Base-by-base conservation (phyloP, 2,329 filamentous ascomycete species). In the Clonostachys rhizophaga region DNA sequence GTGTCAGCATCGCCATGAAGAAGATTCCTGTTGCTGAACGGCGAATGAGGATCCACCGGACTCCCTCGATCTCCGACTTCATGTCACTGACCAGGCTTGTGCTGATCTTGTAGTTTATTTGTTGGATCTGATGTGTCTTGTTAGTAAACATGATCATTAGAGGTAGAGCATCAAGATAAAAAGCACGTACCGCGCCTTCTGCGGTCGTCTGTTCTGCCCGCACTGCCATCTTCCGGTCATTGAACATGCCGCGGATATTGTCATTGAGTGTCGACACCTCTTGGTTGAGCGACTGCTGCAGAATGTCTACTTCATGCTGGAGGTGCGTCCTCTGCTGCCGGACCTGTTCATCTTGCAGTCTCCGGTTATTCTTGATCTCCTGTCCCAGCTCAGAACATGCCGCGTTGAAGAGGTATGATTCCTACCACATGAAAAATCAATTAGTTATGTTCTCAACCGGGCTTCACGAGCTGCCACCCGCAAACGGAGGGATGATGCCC, bases 31-130 rank as follows among this genome's bases (percentile, higher is more conserved):
- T 63, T 30, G 82, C 81, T 18, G 81, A 81, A 45, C 82, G 72
- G 47, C 80, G 71, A 51, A 84, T 89, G 53, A 85, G 68, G 39
- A 96, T 84, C 94, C 94, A 97, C 50, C 94, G 78, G 43, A 99
- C 72, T 2, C 86, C 87, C 65, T 99, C 94, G 43, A 97, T 91
- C 57, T 96, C 89, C 5, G 88, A 92, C 63, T 92, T 91, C 43
- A 87, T 84, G 65, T 97, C 94, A 52, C 89, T 94, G 64, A 90
- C 95, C 40, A 99, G 78, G 39, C 82, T 78, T 34, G 96, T 90
- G 18, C 89, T 95, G 65, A 99, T 97, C 64, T 95, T 94, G 69
- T 97, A 96, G 68, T 92, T 95, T 55, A 97, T 78, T 70, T 96
- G 87, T 74, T 96, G 91, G 52, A 96, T 91, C 77, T 89, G 58